A percentile compares a stretch with the other conserved stretches of the same genome.
Conservation (phyloP, 306 rosid species). For the Acacia confusa region DNA sequence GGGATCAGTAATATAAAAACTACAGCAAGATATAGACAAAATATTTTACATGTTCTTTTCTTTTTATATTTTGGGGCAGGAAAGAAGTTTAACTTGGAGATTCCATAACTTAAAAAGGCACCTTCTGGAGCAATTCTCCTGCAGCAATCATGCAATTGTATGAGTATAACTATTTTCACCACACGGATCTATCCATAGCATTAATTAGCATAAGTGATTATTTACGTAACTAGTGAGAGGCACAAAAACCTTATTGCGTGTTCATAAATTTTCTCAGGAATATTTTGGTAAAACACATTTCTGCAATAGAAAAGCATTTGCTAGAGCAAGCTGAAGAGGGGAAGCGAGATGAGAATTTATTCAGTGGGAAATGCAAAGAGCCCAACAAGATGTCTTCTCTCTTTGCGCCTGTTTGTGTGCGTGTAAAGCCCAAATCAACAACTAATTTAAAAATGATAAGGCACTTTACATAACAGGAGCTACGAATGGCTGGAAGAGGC, state of each 20-base stretch:
- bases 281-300: slow-evolving; percentile 15
- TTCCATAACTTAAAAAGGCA: slow-evolving; percentile 41
- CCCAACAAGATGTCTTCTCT: neutral
- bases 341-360: neutral
- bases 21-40: slow-evolving; percentile 26
- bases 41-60: slow-evolving; percentile 33
- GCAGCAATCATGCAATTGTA: slow-evolving; percentile 34
- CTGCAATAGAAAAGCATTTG: slow-evolving; percentile 10
- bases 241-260: slow-evolving; percentile 1
- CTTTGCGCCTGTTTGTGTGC: neutral
- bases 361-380: neutral
- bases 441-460: neutral
- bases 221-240: slow-evolving; percentile 3
- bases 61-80: slow-evolving; percentile 25
- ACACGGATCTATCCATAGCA: slow-evolving; percentile 22
- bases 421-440: neutral
- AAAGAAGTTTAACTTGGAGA: slow-evolving; percentile 40
- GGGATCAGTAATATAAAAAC: slow-evolving; percentile 16
- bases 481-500: slow-evolving; percentile 15
- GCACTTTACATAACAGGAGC: neutral
- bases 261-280: slow-evolving; percentile 25
- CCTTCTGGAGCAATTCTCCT: slow-evolving; percentile 42
- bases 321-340: slow-evolving; percentile 16
- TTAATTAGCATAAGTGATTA: slow-evolving; percentile 16
- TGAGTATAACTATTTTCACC: slow-evolving; percentile 28